Evolutionary conservation across 1,139 yeast genomes (phyloP).

Genomic region (Suhomyces guaymorum): DNA sequence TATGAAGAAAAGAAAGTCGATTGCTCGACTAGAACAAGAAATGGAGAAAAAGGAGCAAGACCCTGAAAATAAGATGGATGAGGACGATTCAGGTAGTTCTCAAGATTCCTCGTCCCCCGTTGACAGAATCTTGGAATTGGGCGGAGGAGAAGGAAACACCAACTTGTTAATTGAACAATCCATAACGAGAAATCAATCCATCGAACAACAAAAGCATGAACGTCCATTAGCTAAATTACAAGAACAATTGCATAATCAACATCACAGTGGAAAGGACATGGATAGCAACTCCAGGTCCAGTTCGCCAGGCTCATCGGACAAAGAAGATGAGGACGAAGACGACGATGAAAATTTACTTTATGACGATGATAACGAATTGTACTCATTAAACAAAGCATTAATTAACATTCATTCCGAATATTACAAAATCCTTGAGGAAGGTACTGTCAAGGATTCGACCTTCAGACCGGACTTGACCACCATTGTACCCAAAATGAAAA

Average conservation of each 20-base stretch:
- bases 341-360: conserved; percentile 59
- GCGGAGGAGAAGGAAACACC: conserved; percentile 51
- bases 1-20: conserved; percentile 57
- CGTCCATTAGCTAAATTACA: conserved; percentile 85
- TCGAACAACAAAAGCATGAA: conserved; percentile 69
- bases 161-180: conserved; percentile 52
- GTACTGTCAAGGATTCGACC: conserved; percentile 9
- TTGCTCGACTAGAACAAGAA: conserved; percentile 50
- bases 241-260: conserved; percentile 64
- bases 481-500: conserved; percentile 74
- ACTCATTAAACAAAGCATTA: conserved; percentile 63
- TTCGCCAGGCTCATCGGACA: conserved; percentile 15
- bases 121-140: conserved; percentile 49
- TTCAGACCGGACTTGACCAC: conserved; percentile 58
- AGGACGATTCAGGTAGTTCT: conserved; percentile 16
- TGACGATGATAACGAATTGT: conserved; percentile 82
- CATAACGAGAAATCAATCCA: conserved; percentile 54
- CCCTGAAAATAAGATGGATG: conserved; percentile 18
- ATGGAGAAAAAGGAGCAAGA: conserved; percentile 18
- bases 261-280: conserved; percentile 24
- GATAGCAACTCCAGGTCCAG: conserved; percentile 15
- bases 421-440: conserved; percentile 49
- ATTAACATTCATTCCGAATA: conserved; percentile 64
- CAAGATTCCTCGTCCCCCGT: conserved; percentile 43
- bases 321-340: conserved; percentile 29